Base-by-base conservation (phyloP, 2,329 filamentous ascomycete species). In the Mycocentrospora acerina region DNA sequence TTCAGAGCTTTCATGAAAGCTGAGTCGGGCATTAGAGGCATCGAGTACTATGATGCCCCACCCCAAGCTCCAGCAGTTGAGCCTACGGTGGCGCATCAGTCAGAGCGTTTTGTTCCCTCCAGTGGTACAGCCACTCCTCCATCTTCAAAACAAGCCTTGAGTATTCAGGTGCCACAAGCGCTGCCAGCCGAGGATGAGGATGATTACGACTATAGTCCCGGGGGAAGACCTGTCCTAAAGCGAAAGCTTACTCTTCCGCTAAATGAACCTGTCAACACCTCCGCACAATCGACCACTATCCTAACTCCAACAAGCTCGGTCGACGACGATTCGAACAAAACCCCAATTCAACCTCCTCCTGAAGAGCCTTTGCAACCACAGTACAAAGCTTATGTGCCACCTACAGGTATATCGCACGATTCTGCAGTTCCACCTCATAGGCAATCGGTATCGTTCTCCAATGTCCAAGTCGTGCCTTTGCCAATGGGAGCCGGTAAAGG, bases 1-100 rank as follows among this genome's bases (percentile, higher is more conserved):
- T 80, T 81, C 47, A 74, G 68, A 6, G 64, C 69, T 2, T 80
- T 79, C 45, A 65, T 69, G 32, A 60, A 51, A 15, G 53, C 55
- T 2, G 67, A 68, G 35, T 64, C 60, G 7, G 37, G 36, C 2
- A 43, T 60, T 30, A 51, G 66, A 32, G 76, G 71, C 13, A 68
- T 79, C 32, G 72, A 75, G 15, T 67, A 68, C 42, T 62, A 71
- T 36, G 53, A 54, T 17, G 43, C 43, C 42, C 56, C 45, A 41
- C 64, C 46, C 35, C 37, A 45, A 16, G 40, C 40, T 13, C 31
- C 49, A 12, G 18, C 40, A n/a, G 22, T 16, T 11, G 40, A 43
- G 3, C 42, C 41, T 14, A 17, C 26, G 16, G 30, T 14, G 2
- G 13, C 38, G 17, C 41, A 44, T 28, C 19, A 43, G 16, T 17